These are phyloP conservation scores for Calocera cornea DNA, from an alignment of 768 basidiomycete genomes.

Conservation along the genomic window DNA sequence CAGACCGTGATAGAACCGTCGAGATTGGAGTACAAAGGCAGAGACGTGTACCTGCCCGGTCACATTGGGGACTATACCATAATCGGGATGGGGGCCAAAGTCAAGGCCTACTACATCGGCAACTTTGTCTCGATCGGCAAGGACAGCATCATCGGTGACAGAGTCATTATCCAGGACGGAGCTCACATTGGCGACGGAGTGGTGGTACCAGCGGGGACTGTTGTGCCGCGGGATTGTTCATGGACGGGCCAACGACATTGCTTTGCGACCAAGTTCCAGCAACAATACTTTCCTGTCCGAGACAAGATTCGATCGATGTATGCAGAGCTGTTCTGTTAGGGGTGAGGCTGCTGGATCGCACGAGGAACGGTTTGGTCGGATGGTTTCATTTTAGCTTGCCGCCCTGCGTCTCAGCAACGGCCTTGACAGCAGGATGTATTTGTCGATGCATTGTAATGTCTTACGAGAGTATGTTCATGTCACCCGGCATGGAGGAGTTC, in stretches of 20 bases:
- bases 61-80: not conserved
- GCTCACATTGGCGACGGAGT: not conserved
- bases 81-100: not conserved
- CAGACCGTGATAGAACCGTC: not conserved
- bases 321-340: not conserved
- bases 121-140: not conserved
- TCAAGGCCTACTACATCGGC: not conserved
- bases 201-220: not conserved
- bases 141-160: not conserved
- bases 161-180: not conserved
- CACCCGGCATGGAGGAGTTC: too few species aligned
- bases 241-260: not conserved
- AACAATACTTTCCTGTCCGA: not conserved
- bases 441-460: too few species aligned
- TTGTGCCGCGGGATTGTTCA: not conserved
- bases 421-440: too few species aligned
- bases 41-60: not conserved
- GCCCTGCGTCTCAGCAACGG: too few species aligned
- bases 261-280: not conserved
- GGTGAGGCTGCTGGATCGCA: not conserved
- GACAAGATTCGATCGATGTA: not conserved
- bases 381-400: too few species aligned
- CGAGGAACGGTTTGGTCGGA: not conserved
- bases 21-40: not conserved
- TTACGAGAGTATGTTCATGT: too few species aligned